Evolutionary conservation across 148 eudicot genomes (phyloP), one percentile per base, ranked within the genome.

Genomic region (Camellia granthamiana): DNA sequence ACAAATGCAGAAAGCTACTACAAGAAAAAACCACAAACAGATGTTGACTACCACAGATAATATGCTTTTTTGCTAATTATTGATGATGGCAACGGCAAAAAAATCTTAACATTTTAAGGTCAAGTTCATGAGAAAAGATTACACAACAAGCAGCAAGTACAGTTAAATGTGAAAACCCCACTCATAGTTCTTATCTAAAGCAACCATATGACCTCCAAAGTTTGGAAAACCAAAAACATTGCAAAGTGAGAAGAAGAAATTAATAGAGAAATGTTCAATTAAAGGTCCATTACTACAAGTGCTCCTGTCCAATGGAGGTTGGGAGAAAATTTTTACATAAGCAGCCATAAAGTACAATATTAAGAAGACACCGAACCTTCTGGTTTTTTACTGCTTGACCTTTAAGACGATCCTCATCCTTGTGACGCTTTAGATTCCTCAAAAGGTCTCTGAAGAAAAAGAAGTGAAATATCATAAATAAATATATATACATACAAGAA

Each of bases 311-410:
- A 80, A 3, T 18, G 23, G 38, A 76, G 41, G 61, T 78, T 60
- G 75, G 9, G 23, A 73, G 51, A 70, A 74, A 15, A 15, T 23
- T 49, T 60, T 44, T 23, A 19, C 66, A 64, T 59, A 16, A 60
- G 46, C 61, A 66, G 71, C 2, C 44, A 21, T 44, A 30, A 74
- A 72, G 51, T 61, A 71, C 23, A 75, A 46, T 42, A 75, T 19
- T 49, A 56, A 30, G 30, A 61, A 46, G 43, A 64, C 68, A 80
- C 16, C 41, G 46, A 88, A 93, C 99, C 99, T 89, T 93, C 81
- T 96, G 99, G 81, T 83, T 91, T 89, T 91, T 96, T 69, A 93
- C 91, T 69, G 98, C 98, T 82, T 92, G 92, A 71, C 98, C 97
- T 89, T 93, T 93, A 16, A 87, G 83, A 84, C 90, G 58, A 86